These are phyloP conservation scores for Fusarium hostae DNA, from an alignment of 2,329 filamentous ascomycete genomes.

Conservation along the genomic window DNA sequence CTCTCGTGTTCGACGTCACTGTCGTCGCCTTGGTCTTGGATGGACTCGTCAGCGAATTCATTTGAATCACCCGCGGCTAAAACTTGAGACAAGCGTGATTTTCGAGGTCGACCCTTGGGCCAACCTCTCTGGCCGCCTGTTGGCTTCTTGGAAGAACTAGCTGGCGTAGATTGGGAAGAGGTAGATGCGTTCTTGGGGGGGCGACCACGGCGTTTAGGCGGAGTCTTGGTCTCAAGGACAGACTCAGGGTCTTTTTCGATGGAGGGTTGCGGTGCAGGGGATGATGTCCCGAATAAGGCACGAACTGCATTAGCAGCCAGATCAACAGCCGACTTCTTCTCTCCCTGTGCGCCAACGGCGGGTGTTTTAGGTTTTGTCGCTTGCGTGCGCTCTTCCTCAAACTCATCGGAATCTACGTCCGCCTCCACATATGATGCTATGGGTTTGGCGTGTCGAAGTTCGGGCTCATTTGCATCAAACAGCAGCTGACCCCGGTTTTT, in stretches of 20 bases:
- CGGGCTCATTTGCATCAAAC: constrained; percentile 60
- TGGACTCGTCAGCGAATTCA: neutral
- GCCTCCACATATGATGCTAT: constrained; percentile 63
- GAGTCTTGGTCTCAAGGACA: constrained; percentile 1
- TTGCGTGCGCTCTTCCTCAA: constrained; percentile 57
- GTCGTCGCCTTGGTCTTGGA: neutral
- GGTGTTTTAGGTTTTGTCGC: constrained; percentile 7
- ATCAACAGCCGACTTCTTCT: constrained; percentile 50
- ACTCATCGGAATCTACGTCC: constrained; percentile 53
- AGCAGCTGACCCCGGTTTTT: constrained; percentile 37
- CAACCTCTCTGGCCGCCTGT: constrained; percentile 39
- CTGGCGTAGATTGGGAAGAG: neutral
- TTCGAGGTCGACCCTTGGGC: constrained; percentile 47
- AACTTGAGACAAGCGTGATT: constrained; percentile 34
- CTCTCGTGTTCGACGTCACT: constrained; percentile 32
- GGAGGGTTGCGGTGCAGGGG: neutral
- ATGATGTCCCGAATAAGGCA: constrained; percentile 42
- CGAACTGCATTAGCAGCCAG: constrained; percentile 53
- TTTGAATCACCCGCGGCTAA: constrained; percentile 2
- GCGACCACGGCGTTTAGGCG: constrained; percentile 45
- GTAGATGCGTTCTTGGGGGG: constrained; percentile 47
- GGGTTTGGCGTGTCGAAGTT: constrained; percentile 64
- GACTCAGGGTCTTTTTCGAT: constrained; percentile 1
- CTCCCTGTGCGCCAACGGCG: neutral
- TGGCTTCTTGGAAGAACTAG: constrained; percentile 30